These are phyloP conservation scores for Phialophora verrucosa DNA, from an alignment of 2,329 filamentous ascomycete species.

Conservation along the genomic window DNA sequence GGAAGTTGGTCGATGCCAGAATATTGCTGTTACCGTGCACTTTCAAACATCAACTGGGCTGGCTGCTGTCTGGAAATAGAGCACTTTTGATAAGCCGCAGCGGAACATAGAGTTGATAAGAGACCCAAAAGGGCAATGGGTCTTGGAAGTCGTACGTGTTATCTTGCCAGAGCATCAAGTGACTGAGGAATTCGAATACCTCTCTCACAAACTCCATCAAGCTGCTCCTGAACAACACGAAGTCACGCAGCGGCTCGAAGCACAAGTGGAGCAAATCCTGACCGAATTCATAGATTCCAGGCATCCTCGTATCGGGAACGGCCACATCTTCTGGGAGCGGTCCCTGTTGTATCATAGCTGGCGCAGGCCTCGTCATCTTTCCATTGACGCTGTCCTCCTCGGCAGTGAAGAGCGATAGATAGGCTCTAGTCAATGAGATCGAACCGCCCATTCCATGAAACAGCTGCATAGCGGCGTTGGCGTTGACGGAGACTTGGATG, in stretches of 20 bases:
- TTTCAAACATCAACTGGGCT: neutral
- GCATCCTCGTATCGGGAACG: slow-evolving; percentile 2
- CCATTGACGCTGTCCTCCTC: slow-evolving; percentile 30
- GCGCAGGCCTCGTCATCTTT: neutral
- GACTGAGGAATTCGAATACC: slow-evolving; percentile 46
- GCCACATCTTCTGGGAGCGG: slow-evolving; percentile 3
- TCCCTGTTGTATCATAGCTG: slow-evolving; percentile 29
- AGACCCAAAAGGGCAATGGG: slow-evolving; percentile 49
- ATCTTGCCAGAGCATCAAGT: slow-evolving; percentile 57
- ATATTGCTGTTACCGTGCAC: neutral
- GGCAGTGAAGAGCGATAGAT: slow-evolving; percentile 54
- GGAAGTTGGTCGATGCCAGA: neutral
- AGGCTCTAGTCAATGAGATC: slow-evolving; percentile 50
- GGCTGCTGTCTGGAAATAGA: neutral
- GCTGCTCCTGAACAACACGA: slow-evolving; percentile 41
- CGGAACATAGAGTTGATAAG: slow-evolving; percentile 33
- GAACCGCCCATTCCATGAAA: slow-evolving; percentile 56
- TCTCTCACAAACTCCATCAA: slow-evolving; percentile 30
- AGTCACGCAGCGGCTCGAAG: slow-evolving; percentile 53
- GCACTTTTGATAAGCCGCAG: slow-evolving; percentile 14
- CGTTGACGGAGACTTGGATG: slow-evolving; percentile 72
- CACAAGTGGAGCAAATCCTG: slow-evolving; percentile 65
- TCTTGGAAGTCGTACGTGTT: slow-evolving; percentile 57
- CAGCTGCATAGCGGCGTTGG: slow-evolving; percentile 68
- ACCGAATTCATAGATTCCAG: slow-evolving; percentile 66